phyloP scores from a whole-genome alignment of 129 eudicot species.

The Glebionis coronaria region DNA sequence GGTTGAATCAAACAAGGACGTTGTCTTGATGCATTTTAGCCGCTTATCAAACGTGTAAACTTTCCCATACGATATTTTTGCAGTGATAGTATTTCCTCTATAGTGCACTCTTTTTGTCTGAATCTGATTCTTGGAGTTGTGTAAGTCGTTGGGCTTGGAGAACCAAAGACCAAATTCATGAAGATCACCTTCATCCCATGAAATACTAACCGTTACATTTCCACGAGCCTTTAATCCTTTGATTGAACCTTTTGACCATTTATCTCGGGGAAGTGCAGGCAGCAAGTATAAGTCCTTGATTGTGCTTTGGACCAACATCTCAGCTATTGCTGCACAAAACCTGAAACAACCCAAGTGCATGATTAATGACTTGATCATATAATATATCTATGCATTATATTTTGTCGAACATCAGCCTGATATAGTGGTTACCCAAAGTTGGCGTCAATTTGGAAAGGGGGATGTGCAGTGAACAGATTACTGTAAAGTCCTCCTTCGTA shows the following conservation, averaged over 20 bases:
- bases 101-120: conserved; percentile 51
- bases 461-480: conserved; percentile 88
- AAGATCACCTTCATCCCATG: conserved; percentile 79
- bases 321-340: conserved; percentile 81
- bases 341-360: conserved; percentile 26
- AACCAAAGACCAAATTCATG: conserved; percentile 75
- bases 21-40: conserved; percentile 51
- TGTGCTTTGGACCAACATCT: conserved; percentile 92
- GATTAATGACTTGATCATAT: not conserved
- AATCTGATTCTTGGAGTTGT: conserved; percentile 25
- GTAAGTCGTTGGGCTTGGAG: conserved; percentile 10
- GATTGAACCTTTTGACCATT: conserved; percentile 79
- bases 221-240: conserved; percentile 92
- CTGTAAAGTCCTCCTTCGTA: conserved; percentile 86
- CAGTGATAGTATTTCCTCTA: conserved; percentile 41
- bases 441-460: conserved; percentile 96
- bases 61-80: conserved; percentile 42
- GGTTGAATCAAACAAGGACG: conserved; percentile 17
- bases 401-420: not conserved
- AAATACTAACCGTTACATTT: conserved; percentile 57
- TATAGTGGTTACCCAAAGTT: conserved; percentile 68
- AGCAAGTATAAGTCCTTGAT: conserved; percentile 67
- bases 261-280: conserved; percentile 84
- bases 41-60: conserved; percentile 64
- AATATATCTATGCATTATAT: not conserved